Conservation (phyloP, 345 rosid genomes). For the Heritiera littoralis region DNA sequence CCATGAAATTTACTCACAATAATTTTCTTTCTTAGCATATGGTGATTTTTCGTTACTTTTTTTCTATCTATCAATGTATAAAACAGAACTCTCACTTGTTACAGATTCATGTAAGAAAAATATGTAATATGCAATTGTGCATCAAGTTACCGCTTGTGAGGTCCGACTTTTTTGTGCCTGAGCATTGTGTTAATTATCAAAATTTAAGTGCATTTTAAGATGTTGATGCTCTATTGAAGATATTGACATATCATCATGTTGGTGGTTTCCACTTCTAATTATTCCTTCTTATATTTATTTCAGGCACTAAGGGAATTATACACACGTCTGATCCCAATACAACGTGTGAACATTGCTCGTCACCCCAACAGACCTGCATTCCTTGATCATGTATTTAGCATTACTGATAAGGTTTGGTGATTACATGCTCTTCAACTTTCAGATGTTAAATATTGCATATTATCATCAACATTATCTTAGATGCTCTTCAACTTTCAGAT, state of each 20-base stretch:
- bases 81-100: neutral
- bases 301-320: slow-evolving; percentile 86
- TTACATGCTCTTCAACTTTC: slow-evolving; percentile 15
- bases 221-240: neutral
- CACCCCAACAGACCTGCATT: slow-evolving; percentile 98
- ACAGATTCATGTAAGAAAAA: neutral
- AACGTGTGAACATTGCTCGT: slow-evolving; percentile 90
- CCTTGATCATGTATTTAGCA: slow-evolving; percentile 89
- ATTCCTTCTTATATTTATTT: slow-evolving; percentile 24
- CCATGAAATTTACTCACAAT: neutral
- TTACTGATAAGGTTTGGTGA: slow-evolving; percentile 79
- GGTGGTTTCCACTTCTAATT: slow-evolving; percentile 18
- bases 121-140: slow-evolving; percentile 1
- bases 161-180: slow-evolving; percentile 13
- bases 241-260: neutral
- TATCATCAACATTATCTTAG: slow-evolving; percentile 9
- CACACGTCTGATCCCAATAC: slow-evolving; percentile 78
- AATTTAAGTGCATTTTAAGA: neutral
- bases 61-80: neutral
- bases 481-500: neutral
- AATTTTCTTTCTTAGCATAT: neutral
- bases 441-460: neutral
- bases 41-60: neutral
- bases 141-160: slow-evolving; percentile 12
- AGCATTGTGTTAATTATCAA: slow-evolving; percentile 4